A percentile compares a stretch with the other conserved stretches of the same genome.
Evolutionary conservation across 2,329 filamentous ascomycete species (phyloP).

Genomic region (Sphaerulina musiva): DNA sequence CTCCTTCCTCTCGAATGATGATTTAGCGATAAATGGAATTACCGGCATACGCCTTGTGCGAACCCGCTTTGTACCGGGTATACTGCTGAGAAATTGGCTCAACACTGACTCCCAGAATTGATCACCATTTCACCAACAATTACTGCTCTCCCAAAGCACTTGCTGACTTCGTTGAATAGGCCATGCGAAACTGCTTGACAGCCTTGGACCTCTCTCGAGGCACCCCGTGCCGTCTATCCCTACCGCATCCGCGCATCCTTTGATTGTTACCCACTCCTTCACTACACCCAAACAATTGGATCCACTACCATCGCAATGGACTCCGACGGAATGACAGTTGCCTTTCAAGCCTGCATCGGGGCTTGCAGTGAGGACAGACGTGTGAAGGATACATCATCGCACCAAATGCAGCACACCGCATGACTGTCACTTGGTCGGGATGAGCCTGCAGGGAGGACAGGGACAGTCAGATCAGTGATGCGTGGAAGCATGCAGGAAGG

Average conservation of each 20-base stretch:
- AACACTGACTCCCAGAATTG: not conserved
- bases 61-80: constrained; percentile 13
- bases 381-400: constrained; percentile 3
- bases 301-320: constrained; percentile 22
- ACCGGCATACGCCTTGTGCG: constrained; percentile 19
- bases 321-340: constrained; percentile 17
- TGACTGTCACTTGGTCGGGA: constrained; percentile 10
- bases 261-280: constrained; percentile 23
- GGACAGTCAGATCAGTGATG: constrained; percentile 14
- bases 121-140: not conserved
- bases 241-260: constrained; percentile 26
- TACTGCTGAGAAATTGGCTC: constrained; percentile 15
- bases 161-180: not conserved
- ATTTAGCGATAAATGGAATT: constrained; percentile 25
- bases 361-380: constrained; percentile 8
- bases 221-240: constrained; percentile 5
- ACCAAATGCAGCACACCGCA: constrained; percentile 17
- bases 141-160: not conserved
- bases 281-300: constrained; percentile 24
- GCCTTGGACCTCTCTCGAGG: no score
- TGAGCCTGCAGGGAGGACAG: constrained; percentile 6
- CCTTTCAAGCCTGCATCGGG: constrained; percentile 7
- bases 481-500: constrained; percentile 10
- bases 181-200: not conserved
- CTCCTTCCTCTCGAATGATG: constrained; percentile 18